These are phyloP conservation scores for Coemansia sp. DNA, from an alignment of 371 early-diverging fungal species.

Conservation along the genomic window DNA sequence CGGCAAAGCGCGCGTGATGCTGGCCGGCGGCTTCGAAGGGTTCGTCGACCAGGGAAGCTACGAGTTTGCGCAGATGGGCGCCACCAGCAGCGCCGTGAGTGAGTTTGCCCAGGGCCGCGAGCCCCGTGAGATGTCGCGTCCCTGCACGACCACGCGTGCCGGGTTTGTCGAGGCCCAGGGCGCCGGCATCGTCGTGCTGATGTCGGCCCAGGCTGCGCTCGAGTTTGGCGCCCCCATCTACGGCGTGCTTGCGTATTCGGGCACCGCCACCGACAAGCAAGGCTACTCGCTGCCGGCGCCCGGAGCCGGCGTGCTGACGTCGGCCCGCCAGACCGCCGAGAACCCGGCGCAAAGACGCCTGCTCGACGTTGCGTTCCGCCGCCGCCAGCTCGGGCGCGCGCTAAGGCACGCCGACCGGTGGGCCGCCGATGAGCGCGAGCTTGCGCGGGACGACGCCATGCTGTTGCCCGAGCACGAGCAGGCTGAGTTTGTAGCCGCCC, in stretches of 20 bases:
- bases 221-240: constrained; percentile 96
- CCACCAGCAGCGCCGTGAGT: constrained; percentile 81
- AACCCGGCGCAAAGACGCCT: constrained; percentile 71
- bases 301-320: constrained; percentile 92
- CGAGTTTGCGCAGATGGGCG: constrained; percentile 98
- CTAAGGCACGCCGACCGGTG: constrained; percentile 81
- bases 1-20: constrained; percentile 93
- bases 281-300: constrained; percentile 93
- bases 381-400: constrained; percentile 74
- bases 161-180: constrained; percentile 98
- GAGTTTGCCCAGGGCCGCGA: constrained; percentile 87
- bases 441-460: neutral
- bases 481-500: neutral
- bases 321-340: constrained; percentile 72
- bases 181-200: constrained; percentile 87
- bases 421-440: constrained; percentile 57
- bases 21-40: constrained; percentile 95
- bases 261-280: constrained; percentile 94
- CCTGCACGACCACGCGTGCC: constrained; percentile 84
- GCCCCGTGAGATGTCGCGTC: constrained; percentile 91
- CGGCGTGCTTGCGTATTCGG: constrained; percentile 85
- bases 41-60: constrained; percentile 91
- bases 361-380: constrained; percentile 85
- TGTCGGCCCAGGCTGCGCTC: constrained; percentile 87
- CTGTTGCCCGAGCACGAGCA: neutral